phyloP scores from a whole-genome alignment of 805 yeast species.

The Ogataea wickerhamii region DNA sequence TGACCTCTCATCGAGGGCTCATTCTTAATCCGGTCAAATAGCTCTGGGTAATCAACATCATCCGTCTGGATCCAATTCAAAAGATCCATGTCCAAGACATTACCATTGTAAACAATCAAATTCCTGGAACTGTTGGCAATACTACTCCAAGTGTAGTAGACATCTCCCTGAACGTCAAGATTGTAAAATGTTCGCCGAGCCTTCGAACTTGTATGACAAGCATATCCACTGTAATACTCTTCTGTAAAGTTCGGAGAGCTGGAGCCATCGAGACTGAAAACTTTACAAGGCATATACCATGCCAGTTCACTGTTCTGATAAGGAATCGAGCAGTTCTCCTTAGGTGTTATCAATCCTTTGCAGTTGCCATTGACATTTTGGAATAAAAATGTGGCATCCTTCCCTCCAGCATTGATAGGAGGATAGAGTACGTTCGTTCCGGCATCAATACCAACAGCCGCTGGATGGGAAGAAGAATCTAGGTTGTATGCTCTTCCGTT shows the following conservation, averaged over 20 bases:
- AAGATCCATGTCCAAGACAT: slow-evolving; percentile 76
- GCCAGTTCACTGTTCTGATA: slow-evolving; percentile 60
- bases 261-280: slow-evolving; percentile 68
- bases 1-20: slow-evolving; percentile 61
- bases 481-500: slow-evolving; percentile 80
- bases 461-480: slow-evolving; percentile 69
- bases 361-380: slow-evolving; percentile 94
- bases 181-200: slow-evolving; percentile 69
- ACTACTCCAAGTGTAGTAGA: slow-evolving; percentile 89
- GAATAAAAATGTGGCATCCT: slow-evolving; percentile 77
- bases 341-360: slow-evolving; percentile 69
- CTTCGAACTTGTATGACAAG: slow-evolving; percentile 74
- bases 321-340: slow-evolving; percentile 69
- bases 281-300: slow-evolving; percentile 95
- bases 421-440: slow-evolving; percentile 78
- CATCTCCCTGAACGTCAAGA: slow-evolving; percentile 62
- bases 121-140: slow-evolving; percentile 65
- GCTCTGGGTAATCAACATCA: slow-evolving; percentile 67
- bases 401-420: slow-evolving; percentile 84
- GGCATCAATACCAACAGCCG: slow-evolving; percentile 69
- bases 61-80: slow-evolving; percentile 69
- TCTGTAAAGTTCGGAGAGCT: slow-evolving; percentile 58
- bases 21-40: slow-evolving; percentile 61
- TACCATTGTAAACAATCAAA: slow-evolving; percentile 84
- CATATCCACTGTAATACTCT: slow-evolving; percentile 76